Conservation (phyloP, 768 basidiomycete genomes). For the Clitopilus hobsonii region DNA sequence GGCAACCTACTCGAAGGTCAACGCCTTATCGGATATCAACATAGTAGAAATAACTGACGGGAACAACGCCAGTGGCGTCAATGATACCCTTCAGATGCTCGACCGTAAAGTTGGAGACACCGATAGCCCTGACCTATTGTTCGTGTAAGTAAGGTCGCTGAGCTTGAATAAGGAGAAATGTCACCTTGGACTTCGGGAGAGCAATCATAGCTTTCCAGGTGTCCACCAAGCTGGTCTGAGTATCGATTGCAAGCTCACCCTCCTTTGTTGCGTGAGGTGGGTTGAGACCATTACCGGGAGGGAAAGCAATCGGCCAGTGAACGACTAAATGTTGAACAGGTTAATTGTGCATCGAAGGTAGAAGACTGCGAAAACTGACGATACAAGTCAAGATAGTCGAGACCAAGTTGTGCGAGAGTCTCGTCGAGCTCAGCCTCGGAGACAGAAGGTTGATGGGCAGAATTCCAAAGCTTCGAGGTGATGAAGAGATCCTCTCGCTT, state of each 20-base stretch:
- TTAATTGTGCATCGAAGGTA: background rate
- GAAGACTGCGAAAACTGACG: conserved; percentile 33
- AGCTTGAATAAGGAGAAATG: background rate
- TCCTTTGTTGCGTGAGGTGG: conserved; percentile 45
- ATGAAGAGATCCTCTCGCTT: conserved; percentile 79
- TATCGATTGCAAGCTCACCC: conserved; percentile 52
- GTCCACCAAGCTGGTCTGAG: conserved; percentile 57
- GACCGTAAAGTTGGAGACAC: conserved; percentile 80
- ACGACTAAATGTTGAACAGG: conserved; percentile 40
- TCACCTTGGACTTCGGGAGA: conserved; percentile 67
- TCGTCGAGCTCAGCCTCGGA: conserved; percentile 75
- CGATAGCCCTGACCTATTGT: conserved; percentile 59
- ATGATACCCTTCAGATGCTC: conserved; percentile 63
- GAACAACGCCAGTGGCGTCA: conserved; percentile 65
- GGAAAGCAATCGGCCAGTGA: conserved; percentile 78
- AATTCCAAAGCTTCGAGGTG: conserved; percentile 84
- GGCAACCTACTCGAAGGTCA: conserved; percentile 26
- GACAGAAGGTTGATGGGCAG: conserved; percentile 55
- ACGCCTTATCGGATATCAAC: background rate
- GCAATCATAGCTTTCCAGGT: conserved; percentile 81
- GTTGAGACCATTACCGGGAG: conserved; percentile 46
- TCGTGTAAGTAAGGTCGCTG: background rate
- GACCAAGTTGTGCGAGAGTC: conserved; percentile 67
- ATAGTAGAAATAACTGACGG: conserved; percentile 41
- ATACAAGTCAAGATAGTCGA: conserved; percentile 80